phyloP scores from a whole-genome alignment of 2,329 filamentous ascomycete species.

The Diaporthe batatas region DNA sequence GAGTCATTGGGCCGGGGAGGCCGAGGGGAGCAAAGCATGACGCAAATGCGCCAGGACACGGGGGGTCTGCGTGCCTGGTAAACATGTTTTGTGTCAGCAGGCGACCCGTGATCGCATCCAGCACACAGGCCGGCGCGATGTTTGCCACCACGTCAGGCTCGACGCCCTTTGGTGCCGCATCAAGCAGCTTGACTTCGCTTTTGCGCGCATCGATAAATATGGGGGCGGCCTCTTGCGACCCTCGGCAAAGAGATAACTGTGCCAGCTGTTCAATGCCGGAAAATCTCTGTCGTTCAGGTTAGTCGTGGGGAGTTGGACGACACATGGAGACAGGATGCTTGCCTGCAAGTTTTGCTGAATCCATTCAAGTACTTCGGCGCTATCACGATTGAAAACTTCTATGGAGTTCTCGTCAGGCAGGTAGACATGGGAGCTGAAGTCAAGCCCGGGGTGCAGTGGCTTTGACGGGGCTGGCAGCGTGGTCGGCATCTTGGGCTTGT shows the following conservation, averaged over 20 bases:
- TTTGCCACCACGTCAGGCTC: constrained; percentile 23
- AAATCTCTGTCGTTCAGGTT: not conserved
- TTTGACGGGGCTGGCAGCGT: constrained; percentile 15
- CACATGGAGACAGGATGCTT: not conserved
- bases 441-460: constrained; percentile 7
- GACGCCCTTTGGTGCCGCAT: not conserved
- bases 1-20: constrained; percentile 7
- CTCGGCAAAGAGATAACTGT: constrained; percentile 14
- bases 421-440: constrained; percentile 24
- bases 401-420: constrained; percentile 15
- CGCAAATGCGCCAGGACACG: constrained; percentile 22
- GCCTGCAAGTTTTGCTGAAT: constrained; percentile 12
- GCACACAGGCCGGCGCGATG: not conserved
- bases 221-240: constrained; percentile 11
- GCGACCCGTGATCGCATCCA: constrained; percentile 15
- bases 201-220: constrained; percentile 13
- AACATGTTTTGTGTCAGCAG: constrained; percentile 21
- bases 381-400: constrained; percentile 26
- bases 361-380: constrained; percentile 13
- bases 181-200: constrained; percentile 26
- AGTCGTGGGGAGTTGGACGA: not conserved
- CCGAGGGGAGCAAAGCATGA: constrained; percentile 18
- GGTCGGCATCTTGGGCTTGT: constrained; percentile 29
- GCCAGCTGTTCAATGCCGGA: constrained; percentile 15
- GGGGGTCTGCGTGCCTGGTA: constrained; percentile 1